A percentile compares a stretch with the other conserved stretches of the same genome.
Conservation (phyloP, 1,284 basidiomycete species). For the Ceraceosorus guamensis region DNA sequence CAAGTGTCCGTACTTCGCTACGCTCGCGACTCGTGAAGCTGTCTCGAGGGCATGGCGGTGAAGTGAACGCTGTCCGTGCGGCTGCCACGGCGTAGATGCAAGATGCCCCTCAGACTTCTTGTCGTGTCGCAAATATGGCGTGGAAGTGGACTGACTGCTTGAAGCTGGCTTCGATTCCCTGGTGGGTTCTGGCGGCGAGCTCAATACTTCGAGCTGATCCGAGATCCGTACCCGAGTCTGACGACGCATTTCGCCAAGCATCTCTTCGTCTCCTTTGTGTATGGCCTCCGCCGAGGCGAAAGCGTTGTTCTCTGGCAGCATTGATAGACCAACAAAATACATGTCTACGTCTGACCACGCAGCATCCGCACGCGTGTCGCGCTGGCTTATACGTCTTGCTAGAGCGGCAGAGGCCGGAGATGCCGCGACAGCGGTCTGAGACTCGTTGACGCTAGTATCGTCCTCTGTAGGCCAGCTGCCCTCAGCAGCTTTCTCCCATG, state of each 20-base stretch:
- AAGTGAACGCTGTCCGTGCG: slow-evolving; percentile 4
- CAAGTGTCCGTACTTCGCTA: no score
- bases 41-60: slow-evolving; percentile 19
- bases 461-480: neutral
- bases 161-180: no score
- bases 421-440: neutral
- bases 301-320: neutral
- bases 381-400: neutral
- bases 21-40: slow-evolving; percentile 3
- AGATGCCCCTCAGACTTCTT: no score
- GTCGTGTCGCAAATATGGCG: no score
- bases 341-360: neutral
- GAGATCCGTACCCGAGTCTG: no score
- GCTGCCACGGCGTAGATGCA: slow-evolving; percentile 9
- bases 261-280: no score
- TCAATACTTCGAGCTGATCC: no score
- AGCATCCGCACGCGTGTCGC: neutral
- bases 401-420: neutral
- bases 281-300: neutral
- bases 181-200: no score
- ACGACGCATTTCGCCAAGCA: no score
- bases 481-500: neutral
- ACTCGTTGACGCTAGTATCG: neutral
- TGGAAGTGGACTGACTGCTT: no score
- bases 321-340: neutral